Base-by-base conservation (phyloP, 2,329 filamentous ascomycete genomes). In the Aspergillus pseudoglaucus region DNA sequence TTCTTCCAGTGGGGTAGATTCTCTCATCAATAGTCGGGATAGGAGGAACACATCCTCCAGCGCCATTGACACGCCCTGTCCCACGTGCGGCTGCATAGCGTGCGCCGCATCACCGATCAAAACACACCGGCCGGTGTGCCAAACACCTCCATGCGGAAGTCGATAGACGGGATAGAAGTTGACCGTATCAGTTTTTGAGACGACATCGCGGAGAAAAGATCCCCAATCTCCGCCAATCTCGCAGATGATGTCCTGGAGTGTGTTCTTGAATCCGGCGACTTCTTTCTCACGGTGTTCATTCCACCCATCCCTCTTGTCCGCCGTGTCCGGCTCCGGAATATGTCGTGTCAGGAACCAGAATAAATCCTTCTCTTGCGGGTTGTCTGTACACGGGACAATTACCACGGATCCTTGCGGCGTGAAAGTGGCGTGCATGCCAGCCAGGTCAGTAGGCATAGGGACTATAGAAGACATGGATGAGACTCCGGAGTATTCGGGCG, bases 51-150 rank as follows among this genome's bases (percentile, higher is more conserved):
- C 53, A 53, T 80, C 78, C 53, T 81, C 77, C n/a, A 80, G 50
- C 0, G 75, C 77, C 64, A 79, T 77, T 8, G 71, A 75, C 0
- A 74, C 71, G 0, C 78, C 78, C 58, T 80, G 77, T 2, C 76
- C 75, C 1, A 70, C 69, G 54, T 65, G 63, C 5, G 64, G 62
- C n/a, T 53, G 55, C 60, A 65, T 65, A 0, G 63, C 63, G 53
- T 66, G 63, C 3, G 59, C 64, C 9, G 64, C 63, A 46, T 67
- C 64, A 0, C 64, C 64, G 6, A 66, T 44, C 25, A 67, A 41
- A 1, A 63, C 61, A 3, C 75, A 68, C 1, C 73, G 60, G 2
- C 48, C 47, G 12, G 52, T 61, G 17, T 43, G 59, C 68, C 67
- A 70, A 7, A 42, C 48, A 1, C 65, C 60, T 0, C 62, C 63